Evolutionary conservation across 129 eudicot species (phyloP).

Genomic region (Escallonia rubra): DNA sequence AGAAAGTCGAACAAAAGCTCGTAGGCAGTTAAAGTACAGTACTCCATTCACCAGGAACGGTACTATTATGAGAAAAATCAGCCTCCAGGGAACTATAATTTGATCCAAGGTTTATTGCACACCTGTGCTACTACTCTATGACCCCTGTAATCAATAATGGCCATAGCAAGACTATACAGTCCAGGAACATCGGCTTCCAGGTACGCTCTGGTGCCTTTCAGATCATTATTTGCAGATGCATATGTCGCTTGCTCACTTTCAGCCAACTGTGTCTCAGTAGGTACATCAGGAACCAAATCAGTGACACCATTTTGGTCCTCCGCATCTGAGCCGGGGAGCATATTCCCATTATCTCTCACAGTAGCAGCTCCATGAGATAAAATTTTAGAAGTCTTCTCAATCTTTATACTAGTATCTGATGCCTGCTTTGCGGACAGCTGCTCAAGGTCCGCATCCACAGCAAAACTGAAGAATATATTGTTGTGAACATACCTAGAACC

Average conservation of each 20-base stretch:
- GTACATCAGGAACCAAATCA: conserved; percentile 46
- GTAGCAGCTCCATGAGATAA: conserved; percentile 16
- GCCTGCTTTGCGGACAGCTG: conserved; percentile 61
- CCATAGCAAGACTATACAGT: conserved; percentile 98
- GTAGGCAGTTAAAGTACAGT: no score
- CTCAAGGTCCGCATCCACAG: conserved; percentile 96
- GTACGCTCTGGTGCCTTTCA: conserved; percentile 95
- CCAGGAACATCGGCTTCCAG: conserved; percentile 99
- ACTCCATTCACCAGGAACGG: no score
- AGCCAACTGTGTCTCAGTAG: conserved; percentile 75
- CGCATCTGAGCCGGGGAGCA: conserved; percentile 16
- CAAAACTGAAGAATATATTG: conserved; percentile 99
- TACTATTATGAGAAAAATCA: no score
- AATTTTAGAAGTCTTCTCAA: conserved; percentile 26
- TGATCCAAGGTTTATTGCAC: neutral
- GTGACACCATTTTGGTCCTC: conserved; percentile 34
- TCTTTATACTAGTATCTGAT: conserved; percentile 31
- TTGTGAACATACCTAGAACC: conserved; percentile 91
- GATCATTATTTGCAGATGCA: conserved; percentile 94
- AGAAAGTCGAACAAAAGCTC: no score
- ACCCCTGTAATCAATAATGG: conserved; percentile 96
- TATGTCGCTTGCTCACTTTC: conserved; percentile 99
- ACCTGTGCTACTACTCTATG: conserved; percentile 99
- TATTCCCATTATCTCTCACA: conserved; percentile 28
- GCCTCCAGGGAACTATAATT: no score